Evolutionary conservation across 2,329 filamentous ascomycete genomes (phyloP).

Genomic region (Botryotinia globosa): DNA sequence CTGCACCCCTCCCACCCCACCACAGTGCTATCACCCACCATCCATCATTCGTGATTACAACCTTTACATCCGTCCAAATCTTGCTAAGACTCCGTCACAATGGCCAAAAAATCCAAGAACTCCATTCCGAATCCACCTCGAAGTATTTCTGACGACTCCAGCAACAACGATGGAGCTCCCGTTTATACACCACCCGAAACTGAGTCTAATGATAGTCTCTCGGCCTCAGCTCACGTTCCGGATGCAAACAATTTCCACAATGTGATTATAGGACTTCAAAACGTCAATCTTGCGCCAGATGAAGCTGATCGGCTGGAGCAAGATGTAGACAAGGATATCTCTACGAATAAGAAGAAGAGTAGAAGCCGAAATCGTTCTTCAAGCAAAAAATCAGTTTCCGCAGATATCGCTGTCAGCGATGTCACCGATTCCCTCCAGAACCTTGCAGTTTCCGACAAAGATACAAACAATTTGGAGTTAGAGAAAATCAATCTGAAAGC

Average conservation of each 20-base stretch:
- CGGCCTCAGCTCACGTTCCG: neutral
- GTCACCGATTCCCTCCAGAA: neutral
- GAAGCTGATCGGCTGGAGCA: neutral
- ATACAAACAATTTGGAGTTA: neutral
- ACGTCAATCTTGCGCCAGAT: neutral
- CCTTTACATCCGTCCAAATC: neutral
- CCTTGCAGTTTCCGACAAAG: neutral
- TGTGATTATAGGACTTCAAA: neutral
- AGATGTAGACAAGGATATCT: neutral
- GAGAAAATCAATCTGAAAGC: neutral
- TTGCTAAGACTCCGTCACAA: neutral
- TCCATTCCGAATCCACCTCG: neutral
- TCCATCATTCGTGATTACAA: neutral
- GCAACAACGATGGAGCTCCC: slow-evolving; percentile 5
- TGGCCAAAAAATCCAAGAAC: slow-evolving; percentile 1
- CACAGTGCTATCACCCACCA: neutral
- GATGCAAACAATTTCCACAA: neutral
- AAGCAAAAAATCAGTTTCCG: neutral
- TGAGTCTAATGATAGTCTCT: neutral
- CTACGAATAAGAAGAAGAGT: neutral
- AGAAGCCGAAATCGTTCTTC: neutral
- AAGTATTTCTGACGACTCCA: neutral
- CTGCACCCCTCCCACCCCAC: neutral
- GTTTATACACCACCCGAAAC: slow-evolving; percentile 15
- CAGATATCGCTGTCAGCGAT: neutral